Evolutionary conservation across 495 filamentous ascomycete species (phyloP), one percentile per base, ranked within the genome.

Genomic region (Ascodesmis nigricans): DNA sequence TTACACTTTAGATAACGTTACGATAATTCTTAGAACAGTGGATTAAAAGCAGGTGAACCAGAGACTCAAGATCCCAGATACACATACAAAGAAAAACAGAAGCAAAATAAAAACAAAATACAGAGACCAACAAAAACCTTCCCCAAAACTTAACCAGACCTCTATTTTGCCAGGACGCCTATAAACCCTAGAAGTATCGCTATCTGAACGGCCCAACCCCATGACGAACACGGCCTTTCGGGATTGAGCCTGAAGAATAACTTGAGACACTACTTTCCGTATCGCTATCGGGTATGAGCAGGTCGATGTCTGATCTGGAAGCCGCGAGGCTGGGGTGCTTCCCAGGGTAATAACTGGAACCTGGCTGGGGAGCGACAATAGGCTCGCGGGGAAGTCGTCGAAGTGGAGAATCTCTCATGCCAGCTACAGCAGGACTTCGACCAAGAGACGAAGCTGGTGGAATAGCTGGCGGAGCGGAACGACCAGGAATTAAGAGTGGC

Each of bases 291-390:
- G 16, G 17, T n/a, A 16, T 19, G 16, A 3, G 10, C 5, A 18
- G 7, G 16, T 11, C 29, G 2, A 19, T 3, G 15, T 17, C 11
- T 5, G 13, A 31, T 18, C 4, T 18, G 13, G 16, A 6, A 8
- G 5, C 29, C 10, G 43, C 41, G 10, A 45, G 33, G 7, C 29
- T 46, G 1, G 35, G 43, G 21, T 35, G 35, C 17, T 11, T 21
- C 1, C 43, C 43, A 1, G 43, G 42, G 18, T 45, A 21, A 23
- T 45, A 45, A 13, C 41, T 44, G 14, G 39, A 33, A 9, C 42
- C 43, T 4, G 43, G 41, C 5, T 30, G 32, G 4, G 39, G 22
- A 31, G 31, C 31, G 16, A 16, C 14, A 10, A 26, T 26, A 7
- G 42, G 31, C n/a, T 11, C 40, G 29, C 13, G 22, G 30, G 7